A percentile compares a stretch with the other conserved stretches of the same genome.
Conservation (phyloP, 2,329 filamentous ascomycete genomes). For the Aspergillus tanneri region DNA sequence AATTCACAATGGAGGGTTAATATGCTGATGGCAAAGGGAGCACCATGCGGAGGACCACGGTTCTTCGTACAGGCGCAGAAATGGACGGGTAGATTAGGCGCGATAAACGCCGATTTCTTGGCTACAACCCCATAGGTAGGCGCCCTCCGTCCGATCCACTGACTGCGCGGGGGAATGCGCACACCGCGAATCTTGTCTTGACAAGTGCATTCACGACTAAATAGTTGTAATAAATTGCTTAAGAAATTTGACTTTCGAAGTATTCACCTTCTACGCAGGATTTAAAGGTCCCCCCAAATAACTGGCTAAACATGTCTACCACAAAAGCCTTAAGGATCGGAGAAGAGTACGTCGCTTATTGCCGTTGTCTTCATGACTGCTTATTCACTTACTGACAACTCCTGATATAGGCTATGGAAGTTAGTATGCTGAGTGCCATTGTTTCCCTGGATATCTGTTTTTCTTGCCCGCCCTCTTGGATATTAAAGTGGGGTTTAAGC, state of each 20-base stretch:
- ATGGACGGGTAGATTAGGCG: conserved; percentile 17
- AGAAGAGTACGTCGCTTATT: conserved; percentile 63
- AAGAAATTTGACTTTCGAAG: neutral
- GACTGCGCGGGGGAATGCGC: conserved; percentile 22
- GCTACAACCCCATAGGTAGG: conserved; percentile 19
- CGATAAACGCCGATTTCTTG: conserved; percentile 24
- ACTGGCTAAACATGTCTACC: conserved; percentile 49
- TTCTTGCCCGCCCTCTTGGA: neutral
- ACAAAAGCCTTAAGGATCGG: conserved; percentile 68
- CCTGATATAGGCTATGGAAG: conserved; percentile 78
- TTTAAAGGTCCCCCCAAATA: neutral
- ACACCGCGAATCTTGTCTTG: conserved; percentile 10
- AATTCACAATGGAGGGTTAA: conserved; percentile 4
- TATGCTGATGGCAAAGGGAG: neutral
- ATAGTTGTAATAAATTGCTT: neutral
- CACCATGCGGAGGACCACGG: neutral
- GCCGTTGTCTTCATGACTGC: neutral
- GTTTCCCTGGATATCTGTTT: too few relatives aligned
- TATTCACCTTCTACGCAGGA: neutral
- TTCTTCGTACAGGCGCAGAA: conserved; percentile 12
- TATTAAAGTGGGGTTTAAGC: neutral
- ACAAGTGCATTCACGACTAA: neutral
- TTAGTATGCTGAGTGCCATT: conserved; percentile 52
- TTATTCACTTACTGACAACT: conserved; percentile 27
- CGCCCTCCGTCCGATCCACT: conserved; percentile 18